Conservation (phyloP, 305 asterid species). For the Rubia peregrina region DNA sequence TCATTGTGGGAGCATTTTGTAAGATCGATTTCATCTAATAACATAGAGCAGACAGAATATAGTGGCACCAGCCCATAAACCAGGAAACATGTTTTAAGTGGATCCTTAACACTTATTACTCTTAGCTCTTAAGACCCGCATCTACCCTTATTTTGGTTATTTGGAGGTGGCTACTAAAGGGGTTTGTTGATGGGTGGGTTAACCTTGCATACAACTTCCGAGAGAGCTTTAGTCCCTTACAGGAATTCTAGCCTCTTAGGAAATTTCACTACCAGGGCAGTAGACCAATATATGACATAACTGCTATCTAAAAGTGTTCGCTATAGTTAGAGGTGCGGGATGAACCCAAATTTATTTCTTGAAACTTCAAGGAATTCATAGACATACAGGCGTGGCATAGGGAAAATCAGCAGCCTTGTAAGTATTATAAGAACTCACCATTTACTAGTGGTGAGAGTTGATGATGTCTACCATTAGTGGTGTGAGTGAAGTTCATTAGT, state of each 20-base stretch:
- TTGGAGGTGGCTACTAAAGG: neutral
- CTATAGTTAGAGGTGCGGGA: neutral
- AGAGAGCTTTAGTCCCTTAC: neutral
- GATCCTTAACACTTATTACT: neutral
- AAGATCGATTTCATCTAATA: neutral
- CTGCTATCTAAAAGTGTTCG: slow-evolving; percentile 1
- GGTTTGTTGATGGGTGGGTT: neutral
- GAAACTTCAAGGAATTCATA: neutral
- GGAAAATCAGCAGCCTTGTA: neutral
- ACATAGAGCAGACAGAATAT: neutral
- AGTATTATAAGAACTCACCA: neutral
- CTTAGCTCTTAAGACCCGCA: neutral
- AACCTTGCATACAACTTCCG: neutral
- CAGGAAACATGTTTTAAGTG: neutral
- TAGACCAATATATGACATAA: neutral
- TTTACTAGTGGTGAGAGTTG: neutral
- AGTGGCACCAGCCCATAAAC: neutral
- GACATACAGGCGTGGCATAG: slow-evolving; percentile 3
- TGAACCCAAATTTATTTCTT: neutral
- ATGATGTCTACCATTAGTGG: too few species aligned
- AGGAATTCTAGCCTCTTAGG: neutral
- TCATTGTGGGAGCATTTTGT: neutral
- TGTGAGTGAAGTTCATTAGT: too few species aligned
- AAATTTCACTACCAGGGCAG: neutral
- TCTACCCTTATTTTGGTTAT: neutral